These are phyloP conservation scores for Lodderomyces elongisporus DNA, from an alignment of 1,139 yeast species.

Conservation along the genomic window DNA sequence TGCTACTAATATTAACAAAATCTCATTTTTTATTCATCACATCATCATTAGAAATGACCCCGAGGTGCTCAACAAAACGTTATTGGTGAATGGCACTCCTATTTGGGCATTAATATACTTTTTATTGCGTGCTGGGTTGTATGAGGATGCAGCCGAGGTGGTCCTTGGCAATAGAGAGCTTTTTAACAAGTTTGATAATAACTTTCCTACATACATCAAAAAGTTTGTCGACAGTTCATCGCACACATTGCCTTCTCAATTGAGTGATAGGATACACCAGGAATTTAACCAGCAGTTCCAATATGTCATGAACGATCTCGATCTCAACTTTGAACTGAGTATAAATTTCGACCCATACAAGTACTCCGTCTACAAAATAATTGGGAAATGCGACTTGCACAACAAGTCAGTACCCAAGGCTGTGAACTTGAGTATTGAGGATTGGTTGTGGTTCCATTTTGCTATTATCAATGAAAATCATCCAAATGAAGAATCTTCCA, in stretches of 20 bases:
- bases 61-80: conserved; percentile 29
- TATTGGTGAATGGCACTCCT: conserved; percentile 71
- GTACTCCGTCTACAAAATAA: conserved; percentile 81
- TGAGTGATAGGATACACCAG: conserved; percentile 64
- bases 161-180: conserved; percentile 36
- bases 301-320: conserved; percentile 46
- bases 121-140: conserved; percentile 76
- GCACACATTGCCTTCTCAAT: conserved; percentile 52
- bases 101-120: conserved; percentile 90
- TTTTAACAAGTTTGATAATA: conserved; percentile 78
- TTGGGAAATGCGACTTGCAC: conserved; percentile 85
- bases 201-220: conserved; percentile 75
- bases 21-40: conserved; percentile 60
- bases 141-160: conserved; percentile 62
- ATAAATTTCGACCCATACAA: conserved; percentile 78
- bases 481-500: conserved; percentile 25
- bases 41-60: conserved; percentile 37
- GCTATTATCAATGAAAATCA: conserved; percentile 59
- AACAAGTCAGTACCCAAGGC: conserved; percentile 68
- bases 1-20: conserved; percentile 68
- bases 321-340: conserved; percentile 44
- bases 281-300: conserved; percentile 87
- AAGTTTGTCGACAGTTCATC: conserved; percentile 63
- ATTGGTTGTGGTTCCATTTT: conserved; percentile 95
- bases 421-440: conserved; percentile 80